Evolutionary conservation across 306 rosid genomes (phyloP), one percentile per base, ranked within the genome.

Genomic region (Fragaria vesca): DNA sequence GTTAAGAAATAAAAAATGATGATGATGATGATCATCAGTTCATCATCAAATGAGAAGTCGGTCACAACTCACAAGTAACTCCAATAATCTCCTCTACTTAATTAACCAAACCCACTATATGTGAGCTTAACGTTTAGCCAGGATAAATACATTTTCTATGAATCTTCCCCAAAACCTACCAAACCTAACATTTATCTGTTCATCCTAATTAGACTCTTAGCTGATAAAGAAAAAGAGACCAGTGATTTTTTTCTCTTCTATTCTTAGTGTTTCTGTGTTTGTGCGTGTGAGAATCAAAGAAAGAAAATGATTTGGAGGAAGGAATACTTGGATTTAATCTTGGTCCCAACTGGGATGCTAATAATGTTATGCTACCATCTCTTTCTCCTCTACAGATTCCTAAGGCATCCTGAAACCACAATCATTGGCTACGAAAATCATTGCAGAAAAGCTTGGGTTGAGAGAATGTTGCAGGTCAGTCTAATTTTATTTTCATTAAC

Each of bases 391-490:
- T 74, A 74, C 30, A 74, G 32, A 28, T 60, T 34, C 70, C 70
- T 26, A 28, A 43, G 70, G 47, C 58, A 74, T 45, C 78, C 78
- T 24, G 78, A 60, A 61, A 74, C 78, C 69, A 74, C 45, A 74
- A 69, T 61, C 32, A 74, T 74, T 60, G 70, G 78, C 58, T 15
- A 60, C 18, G 78, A 74, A 34, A 74, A 43, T 60, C 78, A 60
- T 68, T 74, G 78, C 58, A 60, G 78, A 45, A 74, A 74, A 61
- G 78, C 78, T 61, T 74, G 78, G 78, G 78, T 74, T 61, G 78
- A 74, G 58, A 74, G 70, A 74, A 74, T 74, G 78, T 28, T 74
- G 78, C 70, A 74, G 78, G 78, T 61, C 30, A 28, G 78, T 57
- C 2, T 26, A 63, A 66, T 0, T 36, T 7, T 4, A 65, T 1